Evolutionary conservation across 768 basidiomycete species (phyloP).

Genomic region (Suillus alpinus): DNA sequence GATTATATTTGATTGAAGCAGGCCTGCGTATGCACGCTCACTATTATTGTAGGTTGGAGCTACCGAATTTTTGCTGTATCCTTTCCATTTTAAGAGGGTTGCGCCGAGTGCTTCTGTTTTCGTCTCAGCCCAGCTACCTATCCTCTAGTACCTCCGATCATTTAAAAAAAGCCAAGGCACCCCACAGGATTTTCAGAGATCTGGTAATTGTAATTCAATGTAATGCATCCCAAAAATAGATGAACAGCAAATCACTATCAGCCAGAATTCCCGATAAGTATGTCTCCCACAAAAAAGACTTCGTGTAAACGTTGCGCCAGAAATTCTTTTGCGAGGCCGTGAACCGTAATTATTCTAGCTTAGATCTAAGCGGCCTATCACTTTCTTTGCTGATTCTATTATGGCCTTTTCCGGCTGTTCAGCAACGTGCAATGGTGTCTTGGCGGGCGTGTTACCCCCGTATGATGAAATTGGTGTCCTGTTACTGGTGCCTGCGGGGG

Average conservation of each 20-base stretch:
- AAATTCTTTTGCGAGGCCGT: neutral
- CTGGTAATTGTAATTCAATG: neutral
- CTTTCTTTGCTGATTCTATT: conserved; percentile 17
- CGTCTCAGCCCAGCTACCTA: neutral
- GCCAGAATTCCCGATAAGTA: neutral
- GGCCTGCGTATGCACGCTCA: neutral
- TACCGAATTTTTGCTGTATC: neutral
- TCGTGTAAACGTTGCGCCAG: neutral
- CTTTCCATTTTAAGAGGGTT: neutral
- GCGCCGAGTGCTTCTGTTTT: neutral
- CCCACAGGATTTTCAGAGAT: conserved; percentile 1
- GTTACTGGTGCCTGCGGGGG: conserved; percentile 30
- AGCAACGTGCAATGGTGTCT: conserved; percentile 21
- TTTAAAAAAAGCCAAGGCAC: conserved; percentile 1
- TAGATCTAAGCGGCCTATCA: conserved; percentile 21
- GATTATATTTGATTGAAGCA: conserved; percentile 1
- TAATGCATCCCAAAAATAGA: conserved; percentile 3
- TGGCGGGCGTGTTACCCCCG: conserved; percentile 53
- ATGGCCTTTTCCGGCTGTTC: conserved; percentile 7
- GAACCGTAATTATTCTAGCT: conserved; percentile 13
- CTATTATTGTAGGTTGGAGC: neutral
- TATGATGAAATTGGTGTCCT: conserved; percentile 61
- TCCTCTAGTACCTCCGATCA: neutral
- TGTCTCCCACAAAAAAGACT: neutral
- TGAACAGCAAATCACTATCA: neutral